Percentiles rank a stretch among this genome's conserved stretches.
phyloP scores from a whole-genome alignment of 164 flowering plant species.

The Hamamelis virginiana region DNA sequence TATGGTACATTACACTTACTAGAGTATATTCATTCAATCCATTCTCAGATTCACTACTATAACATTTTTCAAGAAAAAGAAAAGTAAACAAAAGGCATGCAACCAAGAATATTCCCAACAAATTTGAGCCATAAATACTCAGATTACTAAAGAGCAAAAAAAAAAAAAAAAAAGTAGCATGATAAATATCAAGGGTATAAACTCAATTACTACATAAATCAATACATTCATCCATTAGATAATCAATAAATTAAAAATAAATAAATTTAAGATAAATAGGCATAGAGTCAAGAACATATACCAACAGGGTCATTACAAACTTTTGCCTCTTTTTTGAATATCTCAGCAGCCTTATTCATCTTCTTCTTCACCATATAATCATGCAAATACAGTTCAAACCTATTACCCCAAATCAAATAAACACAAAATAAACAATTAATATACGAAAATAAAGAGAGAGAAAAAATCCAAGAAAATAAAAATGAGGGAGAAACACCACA shows the following conservation, averaged over 20 bases:
- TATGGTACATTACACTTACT: too few relatives aligned
- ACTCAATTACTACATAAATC: too few relatives aligned
- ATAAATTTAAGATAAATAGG: not conserved
- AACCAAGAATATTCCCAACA: too few relatives aligned
- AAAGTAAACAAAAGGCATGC: too few relatives aligned
- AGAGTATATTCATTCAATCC: too few relatives aligned
- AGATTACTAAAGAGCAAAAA: not conserved
- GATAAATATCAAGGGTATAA: too few relatives aligned
- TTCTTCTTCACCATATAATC: slow-evolving; percentile 33
- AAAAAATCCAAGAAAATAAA: not conserved
- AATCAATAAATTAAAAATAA: not conserved
- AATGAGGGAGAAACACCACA: not conserved
- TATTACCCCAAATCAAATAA: slow-evolving; percentile 12
- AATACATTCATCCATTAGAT: not conserved
- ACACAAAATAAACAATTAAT: not conserved
- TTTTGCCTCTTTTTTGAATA: slow-evolving; percentile 23
- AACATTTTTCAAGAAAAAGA: too few relatives aligned
- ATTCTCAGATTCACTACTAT: too few relatives aligned
- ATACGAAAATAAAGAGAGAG: not conserved
- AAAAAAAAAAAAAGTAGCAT: too few relatives aligned
- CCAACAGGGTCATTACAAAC: slow-evolving; percentile 13
- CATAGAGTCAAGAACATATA: slow-evolving; percentile 11
- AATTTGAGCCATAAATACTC: too few relatives aligned
- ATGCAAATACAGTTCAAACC: slow-evolving; percentile 24
- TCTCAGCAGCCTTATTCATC: slow-evolving; percentile 21